phyloP scores from a whole-genome alignment of 768 basidiomycete genomes.

The Suillus placidus region DNA sequence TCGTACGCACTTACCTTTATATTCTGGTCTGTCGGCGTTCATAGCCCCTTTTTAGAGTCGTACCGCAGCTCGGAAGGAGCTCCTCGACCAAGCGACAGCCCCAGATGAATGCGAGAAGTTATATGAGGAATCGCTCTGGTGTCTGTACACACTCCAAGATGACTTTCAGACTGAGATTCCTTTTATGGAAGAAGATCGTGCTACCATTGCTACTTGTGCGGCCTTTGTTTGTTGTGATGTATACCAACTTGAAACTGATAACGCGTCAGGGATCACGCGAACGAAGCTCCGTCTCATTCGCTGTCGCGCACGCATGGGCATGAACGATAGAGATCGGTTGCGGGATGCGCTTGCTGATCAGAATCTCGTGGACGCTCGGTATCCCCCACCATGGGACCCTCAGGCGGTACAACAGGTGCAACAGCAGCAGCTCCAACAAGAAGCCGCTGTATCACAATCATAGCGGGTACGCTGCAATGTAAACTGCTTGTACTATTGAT shows the following conservation, averaged over 20 bases:
- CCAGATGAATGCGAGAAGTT: constrained; percentile 89
- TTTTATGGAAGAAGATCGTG: constrained; percentile 81
- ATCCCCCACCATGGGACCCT: constrained; percentile 73
- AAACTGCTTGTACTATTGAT: neutral
- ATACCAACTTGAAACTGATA: neutral
- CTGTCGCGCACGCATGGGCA: constrained; percentile 74
- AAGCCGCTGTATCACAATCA: neutral
- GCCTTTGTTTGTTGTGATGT: constrained; percentile 15
- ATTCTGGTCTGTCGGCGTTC: neutral
- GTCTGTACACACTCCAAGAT: constrained; percentile 90
- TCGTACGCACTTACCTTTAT: constrained; percentile 54
- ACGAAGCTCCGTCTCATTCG: constrained; percentile 83
- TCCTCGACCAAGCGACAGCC: constrained; percentile 73
- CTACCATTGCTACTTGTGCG: constrained; percentile 77
- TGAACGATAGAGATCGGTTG: constrained; percentile 72
- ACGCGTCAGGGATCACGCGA: constrained; percentile 71
- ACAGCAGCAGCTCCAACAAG: constrained; percentile 23
- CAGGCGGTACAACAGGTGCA: constrained; percentile 39
- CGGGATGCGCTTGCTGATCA: constrained; percentile 78
- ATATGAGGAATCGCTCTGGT: constrained; percentile 95
- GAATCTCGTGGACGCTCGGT: constrained; percentile 73
- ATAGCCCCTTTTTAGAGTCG: constrained; percentile 63
- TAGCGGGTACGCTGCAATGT: neutral
- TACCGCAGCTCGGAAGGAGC: constrained; percentile 88
- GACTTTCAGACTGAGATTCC: constrained; percentile 84